Base-by-base conservation (phyloP, 495 filamentous ascomycete species). In the Penicillium desertorum region DNA sequence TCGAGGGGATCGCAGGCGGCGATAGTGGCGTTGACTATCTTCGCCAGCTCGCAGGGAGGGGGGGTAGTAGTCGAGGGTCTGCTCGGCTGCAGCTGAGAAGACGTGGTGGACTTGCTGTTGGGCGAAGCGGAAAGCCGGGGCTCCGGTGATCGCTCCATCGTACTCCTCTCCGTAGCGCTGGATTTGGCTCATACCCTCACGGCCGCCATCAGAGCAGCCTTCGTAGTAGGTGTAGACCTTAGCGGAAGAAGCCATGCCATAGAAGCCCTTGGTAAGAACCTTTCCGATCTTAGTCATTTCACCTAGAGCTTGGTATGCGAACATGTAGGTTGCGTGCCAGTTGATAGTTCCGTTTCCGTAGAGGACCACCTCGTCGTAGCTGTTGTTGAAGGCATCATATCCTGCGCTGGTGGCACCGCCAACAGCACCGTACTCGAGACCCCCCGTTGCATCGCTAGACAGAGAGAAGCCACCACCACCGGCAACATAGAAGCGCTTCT, bases 81-180 rank as follows among this genome's bases (percentile, higher is more conserved):
- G 56, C 59, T 81, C 78, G 7, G 79, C 77, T 2, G 68, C 64
- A 12, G 67, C 61, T 16, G 78, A 63, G 52, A 70, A 77, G 1
- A 82, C 56, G 56, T 82, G 81, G 47, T 79, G 65, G 23, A 80
- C 74, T 62, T 83, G 81, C 57, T 81, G 75, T 49, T 79, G 75
- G 10, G 65, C 71, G 50, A 72, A 79, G 0, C 81, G 72, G 67
- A 83, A 77, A 7, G 81, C 81, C 3, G 81, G 80, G 1, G 81
- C 79, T 42, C 79, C 80, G 19, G 69, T 69, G 39, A 78, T 72
- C 1, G 67, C 74, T 34, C 80, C 81, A 55, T 84, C 81, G 20
- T 76, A 81, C 41, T 78, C 69, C 9, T 76, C 72, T 1, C 68
- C 77, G 56, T 70, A 83, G 19, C 79, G 78, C 62, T 84, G 80